Evolutionary conservation across 2,329 filamentous ascomycete species (phyloP).

Genomic region (Xylariales sp.): DNA sequence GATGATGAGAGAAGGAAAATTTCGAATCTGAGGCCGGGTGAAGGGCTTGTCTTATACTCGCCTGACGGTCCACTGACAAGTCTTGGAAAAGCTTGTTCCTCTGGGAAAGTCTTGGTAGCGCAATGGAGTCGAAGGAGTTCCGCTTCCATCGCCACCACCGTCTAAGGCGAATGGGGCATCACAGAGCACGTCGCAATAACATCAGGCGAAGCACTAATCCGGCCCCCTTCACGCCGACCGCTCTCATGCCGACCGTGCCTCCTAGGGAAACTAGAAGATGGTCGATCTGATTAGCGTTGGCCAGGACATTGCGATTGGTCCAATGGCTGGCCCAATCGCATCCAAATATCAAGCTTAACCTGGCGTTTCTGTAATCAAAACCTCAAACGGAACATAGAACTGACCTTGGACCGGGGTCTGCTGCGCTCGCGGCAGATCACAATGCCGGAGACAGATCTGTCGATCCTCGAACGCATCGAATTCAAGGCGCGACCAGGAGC

Average conservation of each 20-base stretch:
- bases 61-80: no score
- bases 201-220: constrained; percentile 8
- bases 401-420: not conserved
- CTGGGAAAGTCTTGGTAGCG: no score
- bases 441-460: constrained; percentile 1
- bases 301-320: constrained; percentile 7
- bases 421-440: constrained; percentile 4
- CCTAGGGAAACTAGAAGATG: no score
- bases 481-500: not conserved
- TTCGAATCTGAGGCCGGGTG: no score
- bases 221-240: no score
- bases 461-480: constrained; percentile 2
- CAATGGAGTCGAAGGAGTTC: no score
- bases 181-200: constrained; percentile 2
- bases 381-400: not conserved
- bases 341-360: not conserved
- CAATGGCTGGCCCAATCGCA: not conserved
- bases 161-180: not conserved
- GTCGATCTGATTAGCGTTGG: no score
- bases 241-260: no score
- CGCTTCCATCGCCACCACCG: no score
- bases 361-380: not conserved
- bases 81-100: constrained; percentile 9
- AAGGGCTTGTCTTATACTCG: no score
- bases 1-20: constrained; percentile 5